Evolutionary conservation across 2,329 filamentous ascomycete genomes (phyloP).

Genomic region (Dryadomyces quercivorus): DNA sequence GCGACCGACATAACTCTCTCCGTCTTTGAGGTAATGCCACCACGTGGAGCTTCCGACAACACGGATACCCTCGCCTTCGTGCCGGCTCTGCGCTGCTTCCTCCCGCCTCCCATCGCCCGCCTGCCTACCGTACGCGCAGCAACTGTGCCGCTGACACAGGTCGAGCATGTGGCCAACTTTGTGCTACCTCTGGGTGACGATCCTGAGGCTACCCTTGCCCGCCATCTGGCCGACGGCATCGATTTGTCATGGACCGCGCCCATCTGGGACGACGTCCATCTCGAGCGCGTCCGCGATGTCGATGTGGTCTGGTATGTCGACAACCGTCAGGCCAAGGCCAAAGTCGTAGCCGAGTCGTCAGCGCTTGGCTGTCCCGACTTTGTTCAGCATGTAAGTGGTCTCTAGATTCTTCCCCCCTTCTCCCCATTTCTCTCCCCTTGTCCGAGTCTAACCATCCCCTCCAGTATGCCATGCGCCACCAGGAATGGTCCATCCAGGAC

Average conservation of each 20-base stretch:
- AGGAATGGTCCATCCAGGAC: conserved; percentile 92
- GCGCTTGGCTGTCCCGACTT: conserved; percentile 66
- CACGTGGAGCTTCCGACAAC: conserved; percentile 72
- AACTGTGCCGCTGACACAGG: conserved; percentile 60
- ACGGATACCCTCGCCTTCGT: conserved; percentile 84
- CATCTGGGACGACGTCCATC: conserved; percentile 75
- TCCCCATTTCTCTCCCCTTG: background rate
- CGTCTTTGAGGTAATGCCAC: conserved; percentile 44
- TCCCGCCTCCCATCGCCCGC: conserved; percentile 48
- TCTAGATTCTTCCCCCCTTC: background rate
- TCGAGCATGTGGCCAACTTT: conserved; percentile 75
- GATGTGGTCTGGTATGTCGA: conserved; percentile 68
- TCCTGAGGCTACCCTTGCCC: conserved; percentile 23
- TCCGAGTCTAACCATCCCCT: conserved; percentile 5
- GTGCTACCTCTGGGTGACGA: conserved; percentile 18
- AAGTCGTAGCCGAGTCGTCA: conserved; percentile 47
- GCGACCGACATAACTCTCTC: conserved; percentile 35
- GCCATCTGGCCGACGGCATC: conserved; percentile 49
- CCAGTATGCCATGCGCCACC: conserved; percentile 90
- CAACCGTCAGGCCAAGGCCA: conserved; percentile 51
- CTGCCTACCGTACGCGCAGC: conserved; percentile 56
- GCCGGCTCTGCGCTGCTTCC: conserved; percentile 52
- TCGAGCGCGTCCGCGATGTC: conserved; percentile 71
- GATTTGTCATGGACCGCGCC: conserved; percentile 63
- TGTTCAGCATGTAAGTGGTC: conserved; percentile 65